Evolutionary conservation across 306 rosid genomes (phyloP).

Genomic region (Vigna unguiculata): DNA sequence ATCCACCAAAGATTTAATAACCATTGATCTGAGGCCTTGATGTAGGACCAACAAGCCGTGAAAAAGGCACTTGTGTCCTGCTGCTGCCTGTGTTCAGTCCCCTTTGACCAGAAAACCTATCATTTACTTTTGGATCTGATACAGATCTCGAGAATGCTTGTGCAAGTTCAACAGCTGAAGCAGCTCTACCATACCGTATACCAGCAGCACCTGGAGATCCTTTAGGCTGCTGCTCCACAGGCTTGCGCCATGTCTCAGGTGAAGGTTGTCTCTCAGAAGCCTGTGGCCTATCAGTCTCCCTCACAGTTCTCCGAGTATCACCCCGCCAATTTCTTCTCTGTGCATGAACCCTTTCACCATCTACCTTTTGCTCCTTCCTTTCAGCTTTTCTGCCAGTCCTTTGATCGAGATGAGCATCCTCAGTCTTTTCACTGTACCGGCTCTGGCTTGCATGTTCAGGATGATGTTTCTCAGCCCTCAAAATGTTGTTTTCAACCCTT

Average conservation of each 20-base stretch:
- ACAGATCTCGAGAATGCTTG: slow-evolving; percentile 91
- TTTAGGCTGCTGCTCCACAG: slow-evolving; percentile 71
- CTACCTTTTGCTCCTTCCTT: slow-evolving; percentile 71
- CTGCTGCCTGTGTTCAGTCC: slow-evolving; percentile 60
- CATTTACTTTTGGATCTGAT: slow-evolving; percentile 69
- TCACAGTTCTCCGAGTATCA: slow-evolving; percentile 52
- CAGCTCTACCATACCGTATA: slow-evolving; percentile 68
- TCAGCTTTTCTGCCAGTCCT: slow-evolving; percentile 69
- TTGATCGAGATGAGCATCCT: slow-evolving; percentile 62
- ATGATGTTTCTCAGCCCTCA: slow-evolving; percentile 64
- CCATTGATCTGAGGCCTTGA: slow-evolving; percentile 94
- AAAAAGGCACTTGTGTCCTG: slow-evolving; percentile 77
- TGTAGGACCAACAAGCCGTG: slow-evolving; percentile 82
- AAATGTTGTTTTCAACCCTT: slow-evolving; percentile 70
- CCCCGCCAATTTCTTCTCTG: slow-evolving; percentile 84
- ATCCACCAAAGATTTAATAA: slow-evolving; percentile 56
- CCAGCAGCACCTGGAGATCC: slow-evolving; percentile 56
- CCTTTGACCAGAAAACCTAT: slow-evolving; percentile 63
- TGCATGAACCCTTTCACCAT: slow-evolving; percentile 61
- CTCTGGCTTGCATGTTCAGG: slow-evolving; percentile 54
- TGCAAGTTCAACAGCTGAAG: slow-evolving; percentile 95
- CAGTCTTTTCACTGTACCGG: slow-evolving; percentile 57
- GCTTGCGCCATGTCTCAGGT: slow-evolving; percentile 97
- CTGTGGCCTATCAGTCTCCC: slow-evolving; percentile 72
- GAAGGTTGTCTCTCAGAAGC: slow-evolving; percentile 78